Evolutionary conservation across 106 monocot species (phyloP).

Genomic region (Dactylorhiza incarnata): DNA sequence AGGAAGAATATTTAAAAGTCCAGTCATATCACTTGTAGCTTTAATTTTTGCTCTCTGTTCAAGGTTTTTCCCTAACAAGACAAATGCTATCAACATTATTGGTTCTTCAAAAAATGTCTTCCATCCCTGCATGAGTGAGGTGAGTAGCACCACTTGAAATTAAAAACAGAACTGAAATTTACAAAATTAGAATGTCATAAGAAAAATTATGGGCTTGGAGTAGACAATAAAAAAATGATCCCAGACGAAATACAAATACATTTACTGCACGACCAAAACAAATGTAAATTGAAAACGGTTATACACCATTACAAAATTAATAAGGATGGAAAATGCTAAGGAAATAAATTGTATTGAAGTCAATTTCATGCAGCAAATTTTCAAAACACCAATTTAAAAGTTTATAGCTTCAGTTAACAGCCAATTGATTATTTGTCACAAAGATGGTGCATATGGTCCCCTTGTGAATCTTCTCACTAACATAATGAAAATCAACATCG

Average conservation of each 20-base stretch:
- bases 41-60: conserved; percentile 99
- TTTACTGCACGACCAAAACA: neutral
- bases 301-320: neutral
- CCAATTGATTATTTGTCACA: too few relatives aligned
- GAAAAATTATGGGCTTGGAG: neutral
- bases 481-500: too few relatives aligned
- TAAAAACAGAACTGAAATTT: neutral
- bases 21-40: conserved; percentile 99
- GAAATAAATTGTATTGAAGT: neutral
- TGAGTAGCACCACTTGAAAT: conserved; percentile 3
- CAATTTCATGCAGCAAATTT: too few relatives aligned
- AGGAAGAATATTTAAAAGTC: conserved; percentile 90
- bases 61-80: conserved; percentile 91
- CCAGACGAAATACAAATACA: neutral
- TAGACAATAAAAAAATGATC: neutral
- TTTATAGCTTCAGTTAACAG: too few relatives aligned
- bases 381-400: too few relatives aligned
- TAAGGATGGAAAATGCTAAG: neutral
- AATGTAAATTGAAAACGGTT: neutral
- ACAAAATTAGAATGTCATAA: too few relatives aligned
- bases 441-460: too few relatives aligned
- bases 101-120: conserved; percentile 98
- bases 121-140: conserved; percentile 68
- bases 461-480: too few relatives aligned
- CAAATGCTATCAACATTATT: conserved; percentile 97